Percentiles rank a stretch among this genome's conserved stretches.
phyloP scores from a whole-genome alignment of 257 asterid species.

The Solanum tacnaense region DNA sequence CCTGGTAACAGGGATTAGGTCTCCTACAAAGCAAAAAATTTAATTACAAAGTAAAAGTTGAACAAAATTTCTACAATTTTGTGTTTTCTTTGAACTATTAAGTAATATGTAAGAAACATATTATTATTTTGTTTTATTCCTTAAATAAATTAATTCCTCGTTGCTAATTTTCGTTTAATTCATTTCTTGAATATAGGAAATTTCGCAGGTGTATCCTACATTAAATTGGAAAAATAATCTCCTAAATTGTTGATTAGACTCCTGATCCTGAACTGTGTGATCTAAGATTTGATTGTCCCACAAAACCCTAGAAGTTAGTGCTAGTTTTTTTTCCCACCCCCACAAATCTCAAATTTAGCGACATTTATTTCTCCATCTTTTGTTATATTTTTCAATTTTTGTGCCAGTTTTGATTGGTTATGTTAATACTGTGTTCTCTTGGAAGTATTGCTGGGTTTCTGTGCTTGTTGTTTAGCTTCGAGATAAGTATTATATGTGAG shows the following conservation, averaged over 20 bases:
- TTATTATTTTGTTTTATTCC: background rate
- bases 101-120: too few species aligned
- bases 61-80: too few species aligned
- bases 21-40: too few species aligned
- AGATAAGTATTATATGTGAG: background rate
- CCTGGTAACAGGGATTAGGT: too few species aligned
- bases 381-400: background rate
- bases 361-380: background rate
- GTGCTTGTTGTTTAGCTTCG: background rate
- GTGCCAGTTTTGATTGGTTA: background rate
- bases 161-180: background rate
- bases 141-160: background rate
- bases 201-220: background rate
- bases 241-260: background rate
- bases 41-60: too few species aligned
- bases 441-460: background rate
- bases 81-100: too few species aligned
- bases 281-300: constrained; percentile 5
- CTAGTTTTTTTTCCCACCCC: background rate
- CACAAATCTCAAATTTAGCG: constrained; percentile 5
- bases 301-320: background rate
- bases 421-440: background rate
- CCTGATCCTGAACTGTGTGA: background rate
- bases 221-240: background rate
- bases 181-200: background rate